Conservation (phyloP, 2,329 filamentous ascomycete species). For the Aureobasidium sp. region DNA sequence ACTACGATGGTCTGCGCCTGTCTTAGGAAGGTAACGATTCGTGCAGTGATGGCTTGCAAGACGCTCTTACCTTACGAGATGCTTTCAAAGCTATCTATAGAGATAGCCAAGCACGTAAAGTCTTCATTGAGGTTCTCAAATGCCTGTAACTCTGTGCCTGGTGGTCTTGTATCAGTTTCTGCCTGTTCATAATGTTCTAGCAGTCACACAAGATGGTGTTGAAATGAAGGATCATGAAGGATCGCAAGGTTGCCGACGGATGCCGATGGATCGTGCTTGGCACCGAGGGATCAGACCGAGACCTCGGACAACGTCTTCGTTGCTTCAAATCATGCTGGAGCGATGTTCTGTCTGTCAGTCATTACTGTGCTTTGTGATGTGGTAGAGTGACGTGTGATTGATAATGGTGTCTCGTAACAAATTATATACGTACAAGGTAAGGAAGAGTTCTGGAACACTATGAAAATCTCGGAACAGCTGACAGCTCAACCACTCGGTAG, state of each 20-base stretch:
- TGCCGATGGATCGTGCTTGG: slow-evolving; percentile 2
- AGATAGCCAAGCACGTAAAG: neutral
- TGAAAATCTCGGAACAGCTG: neutral
- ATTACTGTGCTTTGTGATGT: neutral
- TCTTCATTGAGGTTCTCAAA: neutral
- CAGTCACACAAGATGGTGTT: neutral
- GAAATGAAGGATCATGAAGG: neutral
- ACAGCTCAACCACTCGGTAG: slow-evolving; percentile 39
- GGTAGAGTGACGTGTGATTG: no score
- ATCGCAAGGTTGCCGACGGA: neutral
- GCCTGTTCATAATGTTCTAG: neutral
- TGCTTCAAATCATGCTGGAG: neutral
- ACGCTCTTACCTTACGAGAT: neutral
- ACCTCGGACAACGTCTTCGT: neutral
- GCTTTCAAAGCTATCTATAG: no score
- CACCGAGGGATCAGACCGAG: neutral
- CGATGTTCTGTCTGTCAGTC: neutral
- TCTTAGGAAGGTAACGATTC: neutral
- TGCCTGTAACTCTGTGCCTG: neutral
- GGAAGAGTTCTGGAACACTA: no score
- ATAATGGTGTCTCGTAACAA: neutral
- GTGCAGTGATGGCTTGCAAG: neutral
- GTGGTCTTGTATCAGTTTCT: neutral
- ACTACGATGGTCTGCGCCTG: neutral
- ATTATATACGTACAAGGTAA: neutral